These are phyloP conservation scores for Potentilla sterilis DNA, from an alignment of 306 rosid genomes.

Conservation along the genomic window DNA sequence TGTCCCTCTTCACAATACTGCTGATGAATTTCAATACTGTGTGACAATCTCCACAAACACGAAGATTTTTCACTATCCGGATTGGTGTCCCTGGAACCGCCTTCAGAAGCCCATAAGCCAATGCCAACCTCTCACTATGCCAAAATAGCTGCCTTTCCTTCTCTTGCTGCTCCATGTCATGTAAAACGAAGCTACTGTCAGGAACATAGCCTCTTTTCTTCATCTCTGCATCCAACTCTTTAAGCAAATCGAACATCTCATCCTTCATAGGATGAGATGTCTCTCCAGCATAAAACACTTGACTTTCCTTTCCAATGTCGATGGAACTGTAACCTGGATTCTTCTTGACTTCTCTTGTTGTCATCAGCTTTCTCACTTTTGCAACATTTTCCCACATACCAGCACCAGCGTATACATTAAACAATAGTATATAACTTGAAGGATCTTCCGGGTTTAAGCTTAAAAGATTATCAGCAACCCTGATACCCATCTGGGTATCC, in stretches of 20 bases:
- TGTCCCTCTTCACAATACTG: conserved; percentile 58
- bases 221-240: conserved; percentile 61
- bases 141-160: conserved; percentile 81
- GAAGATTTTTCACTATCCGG: conserved; percentile 79
- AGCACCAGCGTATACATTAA: conserved; percentile 69
- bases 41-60: conserved; percentile 87
- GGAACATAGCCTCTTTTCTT: conserved; percentile 85
- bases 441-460: conserved; percentile 59
- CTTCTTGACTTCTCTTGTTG: conserved; percentile 61
- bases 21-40: conserved; percentile 74
- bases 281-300: conserved; percentile 86
- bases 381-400: conserved; percentile 74
- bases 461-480: conserved; percentile 59
- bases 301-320: conserved; percentile 66
- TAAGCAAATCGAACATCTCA: conserved; percentile 55
- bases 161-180: conserved; percentile 79
- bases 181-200: conserved; percentile 71
- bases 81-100: conserved; percentile 60
- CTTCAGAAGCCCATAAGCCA: conserved; percentile 78
- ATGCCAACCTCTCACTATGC: conserved; percentile 87
- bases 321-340: conserved; percentile 80
- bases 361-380: conserved; percentile 64
- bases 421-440: conserved; percentile 62
- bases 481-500: conserved; percentile 54
- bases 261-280: conserved; percentile 68